These are phyloP conservation scores for Globisporangium radiosum DNA, from an alignment of 352 stramenopile genomes.

Conservation along the genomic window DNA sequence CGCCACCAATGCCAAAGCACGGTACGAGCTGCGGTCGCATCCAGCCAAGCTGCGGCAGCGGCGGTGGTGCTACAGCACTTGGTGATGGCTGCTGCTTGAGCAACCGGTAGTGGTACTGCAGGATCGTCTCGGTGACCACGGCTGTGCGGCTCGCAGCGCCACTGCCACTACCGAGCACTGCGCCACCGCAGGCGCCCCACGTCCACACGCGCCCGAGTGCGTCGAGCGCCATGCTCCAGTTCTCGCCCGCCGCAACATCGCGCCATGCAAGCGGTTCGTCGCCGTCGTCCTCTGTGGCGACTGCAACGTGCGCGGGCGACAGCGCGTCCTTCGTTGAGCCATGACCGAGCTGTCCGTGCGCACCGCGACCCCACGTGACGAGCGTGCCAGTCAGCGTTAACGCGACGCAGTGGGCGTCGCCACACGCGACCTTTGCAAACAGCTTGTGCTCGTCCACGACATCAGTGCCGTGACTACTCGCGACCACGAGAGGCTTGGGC, in stretches of 20 bases:
- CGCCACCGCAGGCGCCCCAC: conserved; percentile 65
- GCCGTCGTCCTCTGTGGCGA: background rate
- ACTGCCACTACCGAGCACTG: conserved; percentile 53
- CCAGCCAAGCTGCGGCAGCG: conserved; percentile 27
- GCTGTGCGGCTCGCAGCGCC: conserved; percentile 13
- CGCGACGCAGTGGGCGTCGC: conserved; percentile 73
- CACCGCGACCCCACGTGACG: conserved; percentile 73
- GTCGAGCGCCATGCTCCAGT: conserved; percentile 77
- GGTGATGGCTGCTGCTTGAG: conserved; percentile 7
- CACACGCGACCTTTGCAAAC: conserved; percentile 49
- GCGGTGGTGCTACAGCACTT: background rate
- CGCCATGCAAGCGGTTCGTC: conserved; percentile 16
- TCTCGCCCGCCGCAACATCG: conserved; percentile 57
- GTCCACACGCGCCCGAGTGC: conserved; percentile 59
- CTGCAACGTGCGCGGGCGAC: conserved; percentile 15
- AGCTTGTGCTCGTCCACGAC: too few relatives aligned
- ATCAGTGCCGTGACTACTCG: background rate
- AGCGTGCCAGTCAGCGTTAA: conserved; percentile 45
- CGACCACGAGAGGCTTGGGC: conserved; percentile 12
- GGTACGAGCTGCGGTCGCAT: conserved; percentile 40
- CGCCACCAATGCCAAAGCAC: conserved; percentile 27
- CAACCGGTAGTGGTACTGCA: conserved; percentile 36
- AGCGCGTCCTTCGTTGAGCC: conserved; percentile 33
- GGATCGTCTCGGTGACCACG: conserved; percentile 28
- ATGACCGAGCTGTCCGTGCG: conserved; percentile 75